Evolutionary conservation across 2,329 filamentous ascomycete species (phyloP), one percentile per base, ranked within the genome.

Genomic region (Aureobasidium sp.): DNA sequence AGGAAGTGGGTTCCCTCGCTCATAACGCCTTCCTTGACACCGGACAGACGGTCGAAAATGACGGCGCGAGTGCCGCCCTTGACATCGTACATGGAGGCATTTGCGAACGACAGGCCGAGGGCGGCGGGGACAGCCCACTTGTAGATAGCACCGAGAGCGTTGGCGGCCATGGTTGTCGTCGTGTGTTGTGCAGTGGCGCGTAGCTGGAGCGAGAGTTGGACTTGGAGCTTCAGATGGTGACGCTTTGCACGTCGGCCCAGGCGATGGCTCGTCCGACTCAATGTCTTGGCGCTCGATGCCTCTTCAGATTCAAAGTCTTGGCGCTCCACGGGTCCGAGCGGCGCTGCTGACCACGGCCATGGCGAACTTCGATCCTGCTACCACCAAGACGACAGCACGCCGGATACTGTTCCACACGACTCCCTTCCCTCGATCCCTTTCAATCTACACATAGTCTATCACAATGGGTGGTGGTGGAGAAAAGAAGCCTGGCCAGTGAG

Each of bases 1-100:
- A 99, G 79, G 75, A 99, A 96, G 75, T 99, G 94, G 60, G 94
- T 99, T 71, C 94, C 94, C 79, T 99, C 94, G 75, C 91, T 96
- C 70, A 94, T 80, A 61, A 99, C 94, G 53, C 83, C 78, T 67
- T 99, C 93, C 80, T 95, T 93, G 66, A 99, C 94, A 78, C 94
- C 94, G 54, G 85, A 83, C 67, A 97, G 67, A 65, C 94, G 83
- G 80, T 99, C 95, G 80, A 99, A 99, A 79, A 99, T 99, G 77
- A 99, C 92, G 64, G 94, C 94, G 71, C 94, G 86, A 65, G 87
- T 88, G 69, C 94, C 94, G 73, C 94, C 94, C 74, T 90, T 92
- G 73, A 99, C 94, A 76, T 99, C 94, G 85, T 96, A 99, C 64
- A 99, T 84, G 62, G 91, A 90, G 66, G 89, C 83, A 74, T 91